Evolutionary conservation across 1,284 basidiomycete species (phyloP).

Genomic region (Mycocalia duriaeana): DNA sequence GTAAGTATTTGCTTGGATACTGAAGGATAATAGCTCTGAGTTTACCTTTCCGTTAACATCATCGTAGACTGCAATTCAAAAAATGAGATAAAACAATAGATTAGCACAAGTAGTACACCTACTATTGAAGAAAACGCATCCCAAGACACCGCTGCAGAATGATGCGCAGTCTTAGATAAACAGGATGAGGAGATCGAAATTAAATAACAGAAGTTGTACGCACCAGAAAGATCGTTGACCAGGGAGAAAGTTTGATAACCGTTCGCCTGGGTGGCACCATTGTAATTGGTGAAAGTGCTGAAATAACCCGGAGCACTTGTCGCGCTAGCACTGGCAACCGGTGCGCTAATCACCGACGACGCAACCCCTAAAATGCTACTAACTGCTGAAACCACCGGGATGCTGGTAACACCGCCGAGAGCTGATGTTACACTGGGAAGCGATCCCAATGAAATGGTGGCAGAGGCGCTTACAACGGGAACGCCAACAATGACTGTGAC

Average conservation of each 20-base stretch:
- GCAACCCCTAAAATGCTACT: too few species aligned
- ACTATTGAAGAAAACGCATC: conserved; percentile 42
- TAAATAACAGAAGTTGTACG: conserved; percentile 5
- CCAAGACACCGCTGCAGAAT: conserved; percentile 36
- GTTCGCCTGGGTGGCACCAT: conserved; percentile 36
- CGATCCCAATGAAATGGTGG: conserved; percentile 20
- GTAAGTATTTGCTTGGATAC: neutral
- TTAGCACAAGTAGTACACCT: conserved; percentile 11
- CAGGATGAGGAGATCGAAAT: neutral
- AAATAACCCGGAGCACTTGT: too few species aligned
- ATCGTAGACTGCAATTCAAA: conserved; percentile 30
- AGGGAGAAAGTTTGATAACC: conserved; percentile 40
- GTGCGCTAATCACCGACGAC: too few species aligned
- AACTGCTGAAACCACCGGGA: too few species aligned
- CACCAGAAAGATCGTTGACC: conserved; percentile 38
- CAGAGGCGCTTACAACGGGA: conserved; percentile 24
- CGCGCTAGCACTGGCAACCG: too few species aligned
- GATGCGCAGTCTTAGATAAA: conserved; percentile 32
- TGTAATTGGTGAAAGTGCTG: conserved; percentile 33
- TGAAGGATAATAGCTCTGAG: neutral
- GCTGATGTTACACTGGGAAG: too few species aligned
- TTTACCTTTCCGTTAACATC: conserved; percentile 40
- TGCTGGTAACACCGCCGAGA: too few species aligned
- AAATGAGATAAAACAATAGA: neutral
- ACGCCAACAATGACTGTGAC: too few species aligned